Evolutionary conservation across 768 basidiomycete genomes (phyloP).

Genomic region (Podaxis sp.): DNA sequence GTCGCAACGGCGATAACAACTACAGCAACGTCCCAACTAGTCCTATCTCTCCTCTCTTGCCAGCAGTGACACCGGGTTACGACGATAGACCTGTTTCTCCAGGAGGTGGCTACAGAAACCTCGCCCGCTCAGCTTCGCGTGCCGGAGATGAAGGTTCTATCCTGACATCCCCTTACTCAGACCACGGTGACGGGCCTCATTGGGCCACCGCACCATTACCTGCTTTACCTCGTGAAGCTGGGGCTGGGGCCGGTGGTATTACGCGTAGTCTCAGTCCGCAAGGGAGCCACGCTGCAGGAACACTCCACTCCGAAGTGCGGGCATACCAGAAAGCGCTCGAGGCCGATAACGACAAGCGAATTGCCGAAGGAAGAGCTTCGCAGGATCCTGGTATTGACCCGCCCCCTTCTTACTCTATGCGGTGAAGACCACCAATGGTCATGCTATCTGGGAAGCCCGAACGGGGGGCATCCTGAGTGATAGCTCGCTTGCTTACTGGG

Average conservation of each 20-base stretch:
- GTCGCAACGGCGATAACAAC: background rate
- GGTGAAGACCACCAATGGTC: background rate
- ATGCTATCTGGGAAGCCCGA: background rate
- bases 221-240: constrained; percentile 1
- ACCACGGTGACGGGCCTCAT: background rate
- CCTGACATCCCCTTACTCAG: constrained; percentile 12
- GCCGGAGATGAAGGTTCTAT: constrained; percentile 2
- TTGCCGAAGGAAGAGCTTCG: background rate
- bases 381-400: constrained; percentile 2
- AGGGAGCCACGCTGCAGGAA: constrained; percentile 1
- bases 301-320: constrained; percentile 21
- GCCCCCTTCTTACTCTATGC: constrained; percentile 9
- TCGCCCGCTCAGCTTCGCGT: background rate
- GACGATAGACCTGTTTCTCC: background rate
- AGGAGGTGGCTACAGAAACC: background rate
- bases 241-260: background rate
- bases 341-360: constrained; percentile 15
- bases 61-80: constrained; percentile 7
- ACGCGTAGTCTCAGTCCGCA: constrained; percentile 2
- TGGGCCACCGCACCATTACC: constrained; percentile 1
- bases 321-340: constrained; percentile 27
- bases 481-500: background rate
- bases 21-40: background rate
- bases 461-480: background rate
- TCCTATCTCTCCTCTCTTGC: constrained; percentile 8